Evolutionary conservation across 1,284 basidiomycete species (phyloP), one percentile per base, ranked within the genome.

Genomic region (Apiotrichum porosum): DNA sequence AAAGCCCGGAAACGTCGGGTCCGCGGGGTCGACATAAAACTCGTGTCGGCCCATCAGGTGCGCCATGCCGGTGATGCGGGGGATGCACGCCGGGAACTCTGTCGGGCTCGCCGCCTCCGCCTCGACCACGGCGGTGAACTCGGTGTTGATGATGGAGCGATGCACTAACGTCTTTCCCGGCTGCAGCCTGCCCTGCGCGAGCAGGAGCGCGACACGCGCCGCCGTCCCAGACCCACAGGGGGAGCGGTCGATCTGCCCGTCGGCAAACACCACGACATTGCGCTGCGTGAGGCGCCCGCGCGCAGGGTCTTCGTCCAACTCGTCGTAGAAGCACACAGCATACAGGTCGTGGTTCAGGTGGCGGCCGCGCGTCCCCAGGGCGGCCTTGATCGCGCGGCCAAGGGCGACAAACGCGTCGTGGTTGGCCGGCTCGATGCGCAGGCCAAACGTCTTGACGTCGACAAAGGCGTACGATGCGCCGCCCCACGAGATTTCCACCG

Each of bases 381-480:
- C 42, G 47, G 57, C 36, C 71, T 69, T 34, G 73, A 56, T 38
- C 18, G 46, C 72, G 35, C 61, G 37, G 9, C 59, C 58, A 13
- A 61, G 28, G 4, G 15, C 44, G 43, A 69, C 63, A 37, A 77
- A 53, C 33, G 67, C 64, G 36, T 59, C 55, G 21, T 71, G 36
- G 32, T 54, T n/a, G 9, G 52, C 35, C 10, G 72, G 51, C 19
- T 61, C 57, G 17, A 58, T 47, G 6, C 50, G 40, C 45, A 75
- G 73, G 1, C 75, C 75, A 13, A 77, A 64, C 41, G 66, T 66
- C 19, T 52, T 40, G 9, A 68, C 71, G 6, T 63, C 56, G 32
- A 76, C 71, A 37, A 74, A 62, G 5, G 68, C 75, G 54, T 78
- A 78, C 58, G 74, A 76, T 13, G 76, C 76, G 6, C 76, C 76